These are phyloP conservation scores for Diaporthe sp. DNA, from an alignment of 2,329 filamentous ascomycete genomes.

Conservation along the genomic window DNA sequence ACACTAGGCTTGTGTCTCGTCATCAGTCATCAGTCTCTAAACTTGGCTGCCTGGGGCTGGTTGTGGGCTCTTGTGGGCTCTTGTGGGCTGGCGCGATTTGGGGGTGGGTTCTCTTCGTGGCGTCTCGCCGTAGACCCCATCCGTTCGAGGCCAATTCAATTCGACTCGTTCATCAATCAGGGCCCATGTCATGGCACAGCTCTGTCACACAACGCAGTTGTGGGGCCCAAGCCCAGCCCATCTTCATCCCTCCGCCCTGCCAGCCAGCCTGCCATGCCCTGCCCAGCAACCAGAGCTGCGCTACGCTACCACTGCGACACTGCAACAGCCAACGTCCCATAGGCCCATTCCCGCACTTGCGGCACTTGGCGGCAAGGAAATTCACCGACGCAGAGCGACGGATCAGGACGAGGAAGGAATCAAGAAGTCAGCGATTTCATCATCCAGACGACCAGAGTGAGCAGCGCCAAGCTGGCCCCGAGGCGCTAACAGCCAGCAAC, in stretches of 20 bases:
- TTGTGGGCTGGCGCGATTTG: conserved; percentile 9
- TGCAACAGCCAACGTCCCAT: not conserved
- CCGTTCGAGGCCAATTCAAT: not conserved
- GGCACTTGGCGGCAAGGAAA: not conserved
- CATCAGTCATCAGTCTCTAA: not conserved
- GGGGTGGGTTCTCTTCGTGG: not conserved
- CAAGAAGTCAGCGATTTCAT: conserved; percentile 5
- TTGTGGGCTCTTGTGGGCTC: not conserved
- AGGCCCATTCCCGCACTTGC: not conserved
- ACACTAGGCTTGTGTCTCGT: not conserved
- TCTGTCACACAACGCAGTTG: not conserved
- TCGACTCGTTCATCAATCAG: not conserved
- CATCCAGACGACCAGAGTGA: not conserved
- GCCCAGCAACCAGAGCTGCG: not conserved
- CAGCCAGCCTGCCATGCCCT: not conserved
- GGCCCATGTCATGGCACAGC: not conserved
- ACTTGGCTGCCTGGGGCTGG: not conserved
- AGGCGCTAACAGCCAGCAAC: conserved; percentile 21
- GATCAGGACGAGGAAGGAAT: not conserved
- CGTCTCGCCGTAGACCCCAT: conserved; percentile 22
- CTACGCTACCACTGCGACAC: not conserved
- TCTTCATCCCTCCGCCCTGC: not conserved
- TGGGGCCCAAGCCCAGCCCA: not conserved
- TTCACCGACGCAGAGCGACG: conserved; percentile 10
- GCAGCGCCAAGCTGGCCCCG: not conserved